Evolutionary conservation across 306 rosid species (phyloP).

Genomic region (Pyrus bretschneideri): DNA sequence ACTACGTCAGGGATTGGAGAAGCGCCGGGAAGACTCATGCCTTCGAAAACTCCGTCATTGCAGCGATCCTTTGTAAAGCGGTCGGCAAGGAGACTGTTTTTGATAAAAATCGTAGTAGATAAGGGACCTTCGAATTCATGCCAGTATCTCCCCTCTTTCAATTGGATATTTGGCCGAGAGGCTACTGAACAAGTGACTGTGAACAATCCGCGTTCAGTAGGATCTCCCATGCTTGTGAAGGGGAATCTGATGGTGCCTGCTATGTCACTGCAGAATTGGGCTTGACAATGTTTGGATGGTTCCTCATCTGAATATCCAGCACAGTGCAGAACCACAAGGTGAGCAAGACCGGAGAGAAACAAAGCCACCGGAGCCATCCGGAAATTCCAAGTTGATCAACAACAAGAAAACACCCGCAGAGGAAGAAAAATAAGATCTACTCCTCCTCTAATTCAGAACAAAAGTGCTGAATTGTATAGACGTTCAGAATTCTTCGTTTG

Average conservation of each 20-base stretch:
- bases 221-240: not conserved
- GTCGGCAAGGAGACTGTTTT: not conserved
- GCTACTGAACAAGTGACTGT: not conserved
- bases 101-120: not conserved
- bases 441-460: too few relatives aligned
- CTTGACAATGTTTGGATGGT: not conserved
- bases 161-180: not conserved
- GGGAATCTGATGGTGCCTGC: not conserved
- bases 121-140: not conserved
- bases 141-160: not conserved
- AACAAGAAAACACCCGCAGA: not conserved
- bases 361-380: conserved; percentile 4
- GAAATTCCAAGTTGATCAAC: not conserved
- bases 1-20: too few relatives aligned
- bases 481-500: too few relatives aligned
- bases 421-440: not conserved
- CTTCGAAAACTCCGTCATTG: not conserved
- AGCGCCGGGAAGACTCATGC: too few relatives aligned
- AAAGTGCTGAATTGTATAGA: too few relatives aligned
- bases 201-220: not conserved
- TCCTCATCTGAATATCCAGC: not conserved
- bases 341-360: conserved; percentile 11
- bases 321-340: not conserved
- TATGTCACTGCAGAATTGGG: fast-evolving
- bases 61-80: fast-evolving